A percentile compares a stretch with the other conserved stretches of the same genome.
phyloP scores from a whole-genome alignment of 1,284 basidiomycete species.

The Naganishia albida region DNA sequence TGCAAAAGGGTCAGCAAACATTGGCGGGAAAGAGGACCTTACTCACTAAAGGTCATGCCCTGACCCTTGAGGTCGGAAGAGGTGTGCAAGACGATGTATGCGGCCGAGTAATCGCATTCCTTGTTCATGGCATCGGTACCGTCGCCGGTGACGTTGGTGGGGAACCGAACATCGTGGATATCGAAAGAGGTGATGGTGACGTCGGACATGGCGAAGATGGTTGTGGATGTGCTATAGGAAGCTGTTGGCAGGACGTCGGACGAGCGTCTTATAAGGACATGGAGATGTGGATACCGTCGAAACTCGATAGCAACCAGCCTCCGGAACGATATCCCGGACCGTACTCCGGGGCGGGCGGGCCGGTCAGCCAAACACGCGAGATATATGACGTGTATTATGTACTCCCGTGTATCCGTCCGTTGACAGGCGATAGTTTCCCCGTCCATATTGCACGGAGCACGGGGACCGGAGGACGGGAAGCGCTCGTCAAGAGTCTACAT shows the following conservation, averaged over 20 bases:
- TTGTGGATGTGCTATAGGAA: not conserved
- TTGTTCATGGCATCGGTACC: slow-evolving; percentile 92
- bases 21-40: not conserved
- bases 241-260: too few species aligned
- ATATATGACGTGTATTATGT: too few species aligned
- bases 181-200: slow-evolving; percentile 48
- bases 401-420: too few species aligned
- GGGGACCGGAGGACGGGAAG: too few species aligned
- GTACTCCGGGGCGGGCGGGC: too few species aligned
- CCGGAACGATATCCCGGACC: too few species aligned
- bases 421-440: too few species aligned
- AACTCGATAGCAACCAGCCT: not conserved
- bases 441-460: too few species aligned
- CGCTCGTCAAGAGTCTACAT: too few species aligned
- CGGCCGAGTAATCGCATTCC: slow-evolving; percentile 91
- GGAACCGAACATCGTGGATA: slow-evolving; percentile 69
- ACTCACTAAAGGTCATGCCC: slow-evolving; percentile 84
- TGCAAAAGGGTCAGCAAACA: slow-evolving; percentile 27
- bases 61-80: slow-evolving; percentile 69
- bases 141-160: slow-evolving; percentile 75
- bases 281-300: not conserved
- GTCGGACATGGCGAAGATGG: slow-evolving; percentile 32
- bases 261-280: slow-evolving; percentile 11
- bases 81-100: slow-evolving; percentile 79
- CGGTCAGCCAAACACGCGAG: too few species aligned